Evolutionary conservation across 2,329 filamentous ascomycete genomes (phyloP).

Genomic region (Coniochaeta pulveracea): DNA sequence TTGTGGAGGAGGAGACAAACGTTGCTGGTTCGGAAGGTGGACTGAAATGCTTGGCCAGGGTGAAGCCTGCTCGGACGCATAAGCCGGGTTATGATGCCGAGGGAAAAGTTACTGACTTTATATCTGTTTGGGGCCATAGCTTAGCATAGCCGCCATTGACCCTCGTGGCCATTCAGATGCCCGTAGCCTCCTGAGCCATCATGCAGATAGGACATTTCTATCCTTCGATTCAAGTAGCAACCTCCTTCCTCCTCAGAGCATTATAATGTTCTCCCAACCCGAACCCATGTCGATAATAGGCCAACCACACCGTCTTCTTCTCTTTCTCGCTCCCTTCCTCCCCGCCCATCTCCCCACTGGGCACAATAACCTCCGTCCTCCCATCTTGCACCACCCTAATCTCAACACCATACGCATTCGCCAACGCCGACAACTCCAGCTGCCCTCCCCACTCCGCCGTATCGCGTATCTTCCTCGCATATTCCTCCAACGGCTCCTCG

Average conservation of each 20-base stretch:
- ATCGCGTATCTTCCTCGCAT: slow-evolving; percentile 66
- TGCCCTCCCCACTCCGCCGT: slow-evolving; percentile 96
- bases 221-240: slow-evolving; percentile 4
- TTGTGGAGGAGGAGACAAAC: slow-evolving; percentile 23
- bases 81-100: slow-evolving; percentile 29
- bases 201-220: too few relatives aligned
- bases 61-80: slow-evolving; percentile 40
- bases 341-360: slow-evolving; percentile 21
- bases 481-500: slow-evolving; percentile 65
- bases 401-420: slow-evolving; percentile 65
- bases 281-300: slow-evolving; percentile 90
- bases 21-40: slow-evolving; percentile 23
- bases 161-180: not conserved
- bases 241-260: slow-evolving; percentile 50
- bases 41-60: slow-evolving; percentile 32
- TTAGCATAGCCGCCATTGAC: not conserved
- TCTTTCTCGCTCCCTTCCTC: slow-evolving; percentile 30
- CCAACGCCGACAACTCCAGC: slow-evolving; percentile 76
- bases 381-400: slow-evolving; percentile 84
- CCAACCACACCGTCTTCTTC: slow-evolving; percentile 68
- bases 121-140: slow-evolving; percentile 39
- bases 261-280: slow-evolving; percentile 97
- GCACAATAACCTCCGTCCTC: slow-evolving; percentile 57
- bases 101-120: slow-evolving; percentile 36
- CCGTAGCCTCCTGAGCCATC: too few relatives aligned